phyloP scores from a whole-genome alignment of 169 alveolate species.

The Eimeria acervulina region DNA sequence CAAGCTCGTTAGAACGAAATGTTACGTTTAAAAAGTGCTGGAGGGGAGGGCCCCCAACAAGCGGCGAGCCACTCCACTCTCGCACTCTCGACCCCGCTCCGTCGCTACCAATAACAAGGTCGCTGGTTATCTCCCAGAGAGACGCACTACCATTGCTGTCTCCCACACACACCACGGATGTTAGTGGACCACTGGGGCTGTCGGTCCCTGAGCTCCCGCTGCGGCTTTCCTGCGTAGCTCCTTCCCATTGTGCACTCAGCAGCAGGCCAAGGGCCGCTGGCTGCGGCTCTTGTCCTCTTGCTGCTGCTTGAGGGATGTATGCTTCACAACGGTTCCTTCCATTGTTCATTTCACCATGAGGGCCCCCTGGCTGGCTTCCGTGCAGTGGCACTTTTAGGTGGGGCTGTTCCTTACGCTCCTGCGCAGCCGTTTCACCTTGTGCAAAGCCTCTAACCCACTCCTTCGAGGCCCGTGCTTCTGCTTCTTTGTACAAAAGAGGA shows the following conservation, averaged over 20 bases:
- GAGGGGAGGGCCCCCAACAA: constrained; percentile 46
- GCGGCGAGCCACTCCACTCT: constrained; percentile 23
- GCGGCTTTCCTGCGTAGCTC: constrained; percentile 22
- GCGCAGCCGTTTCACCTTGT: background rate
- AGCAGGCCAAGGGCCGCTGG: constrained; percentile 30
- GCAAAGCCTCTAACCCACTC: background rate
- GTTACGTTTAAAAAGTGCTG: constrained; percentile 78
- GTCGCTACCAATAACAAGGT: constrained; percentile 75
- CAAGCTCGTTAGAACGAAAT: constrained; percentile 68
- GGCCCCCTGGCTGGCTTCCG: background rate
- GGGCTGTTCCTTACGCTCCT: background rate
- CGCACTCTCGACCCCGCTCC: constrained; percentile 76
- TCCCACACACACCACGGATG: background rate
- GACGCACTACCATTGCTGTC: background rate
- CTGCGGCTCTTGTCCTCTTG: background rate
- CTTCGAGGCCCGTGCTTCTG: constrained; percentile 38
- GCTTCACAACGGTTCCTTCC: background rate
- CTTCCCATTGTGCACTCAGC: constrained; percentile 29
- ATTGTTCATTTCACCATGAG: background rate
- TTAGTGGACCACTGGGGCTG: constrained; percentile 1
- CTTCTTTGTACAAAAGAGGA: constrained; percentile 86
- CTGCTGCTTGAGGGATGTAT: background rate
- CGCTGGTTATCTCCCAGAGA: constrained; percentile 52
- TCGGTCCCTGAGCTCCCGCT: background rate
- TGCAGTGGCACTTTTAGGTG: background rate